A percentile compares a stretch with the other conserved stretches of the same genome.
phyloP scores from a whole-genome alignment of 495 filamentous ascomycete species.

The Xylaria cubensis region DNA sequence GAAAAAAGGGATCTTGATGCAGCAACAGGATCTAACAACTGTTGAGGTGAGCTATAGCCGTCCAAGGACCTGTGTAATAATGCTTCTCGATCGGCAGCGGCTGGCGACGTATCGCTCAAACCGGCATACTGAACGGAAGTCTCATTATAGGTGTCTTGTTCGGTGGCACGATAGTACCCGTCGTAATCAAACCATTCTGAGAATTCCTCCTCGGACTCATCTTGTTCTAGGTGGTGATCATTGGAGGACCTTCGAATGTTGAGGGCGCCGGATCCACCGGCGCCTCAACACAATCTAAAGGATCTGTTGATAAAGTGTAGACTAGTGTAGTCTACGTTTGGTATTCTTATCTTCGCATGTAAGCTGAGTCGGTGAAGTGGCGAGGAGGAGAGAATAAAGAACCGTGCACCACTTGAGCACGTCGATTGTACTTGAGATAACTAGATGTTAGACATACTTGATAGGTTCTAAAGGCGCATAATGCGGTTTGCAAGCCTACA shows the following conservation, averaged over 20 bases:
- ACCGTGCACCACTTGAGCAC: not conserved
- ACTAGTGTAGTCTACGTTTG: no score
- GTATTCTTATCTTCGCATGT: no score
- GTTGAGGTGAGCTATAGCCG: conserved; percentile 6
- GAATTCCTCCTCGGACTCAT: not conserved
- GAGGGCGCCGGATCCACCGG: conserved; percentile 1
- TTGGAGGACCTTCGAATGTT: not conserved
- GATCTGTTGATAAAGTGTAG: no score
- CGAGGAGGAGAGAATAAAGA: no score
- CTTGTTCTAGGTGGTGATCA: conserved; percentile 13
- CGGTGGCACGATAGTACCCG: not conserved
- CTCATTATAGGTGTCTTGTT: not conserved
- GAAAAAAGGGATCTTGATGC: not conserved
- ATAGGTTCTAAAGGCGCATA: no score
- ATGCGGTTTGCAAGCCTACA: no score
- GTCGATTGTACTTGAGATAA: not conserved
- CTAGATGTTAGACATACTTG: no score
- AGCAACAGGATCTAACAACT: not conserved
- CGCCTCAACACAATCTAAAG: conserved; percentile 4
- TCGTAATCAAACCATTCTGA: conserved; percentile 2
- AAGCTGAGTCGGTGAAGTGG: no score
- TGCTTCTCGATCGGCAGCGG: not conserved
- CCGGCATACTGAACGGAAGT: not conserved
- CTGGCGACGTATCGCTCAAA: not conserved
- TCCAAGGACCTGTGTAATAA: not conserved